phyloP scores from a whole-genome alignment of 202 grass and related monocot species.

The Bolboschoenoplectus hybrid region DNA sequence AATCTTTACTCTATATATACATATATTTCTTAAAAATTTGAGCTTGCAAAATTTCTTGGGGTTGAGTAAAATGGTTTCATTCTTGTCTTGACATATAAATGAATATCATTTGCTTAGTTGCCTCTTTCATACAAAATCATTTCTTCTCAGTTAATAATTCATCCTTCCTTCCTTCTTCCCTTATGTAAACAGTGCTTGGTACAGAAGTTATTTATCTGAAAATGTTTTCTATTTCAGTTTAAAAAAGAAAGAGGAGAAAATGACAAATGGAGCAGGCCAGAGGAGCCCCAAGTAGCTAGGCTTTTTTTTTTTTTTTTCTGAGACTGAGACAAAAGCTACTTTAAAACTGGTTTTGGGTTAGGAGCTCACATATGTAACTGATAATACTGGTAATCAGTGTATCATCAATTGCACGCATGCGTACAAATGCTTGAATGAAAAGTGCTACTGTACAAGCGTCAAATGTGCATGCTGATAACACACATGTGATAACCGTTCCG shows the following conservation, averaged over 20 bases:
- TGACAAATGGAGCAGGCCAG: constrained; percentile 28
- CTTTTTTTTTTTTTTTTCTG: constrained; percentile 3
- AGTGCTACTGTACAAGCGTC: constrained; percentile 21
- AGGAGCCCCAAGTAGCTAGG: constrained; percentile 8
- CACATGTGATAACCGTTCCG: neutral
- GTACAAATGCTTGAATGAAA: constrained; percentile 17
- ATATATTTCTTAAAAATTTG: neutral
- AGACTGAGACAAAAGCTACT: constrained; percentile 3
- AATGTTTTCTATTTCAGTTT: neutral
- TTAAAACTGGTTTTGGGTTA: constrained; percentile 7
- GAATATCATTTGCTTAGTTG: neutral
- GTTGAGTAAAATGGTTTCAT: constrained; percentile 2
- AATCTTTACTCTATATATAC: neutral
- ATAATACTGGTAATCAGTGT: neutral
- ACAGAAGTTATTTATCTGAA: constrained; percentile 11
- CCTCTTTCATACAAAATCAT: neutral
- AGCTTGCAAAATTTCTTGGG: neutral
- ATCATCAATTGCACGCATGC: constrained; percentile 24
- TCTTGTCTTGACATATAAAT: neutral
- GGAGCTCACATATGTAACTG: neutral
- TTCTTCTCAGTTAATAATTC: neutral
- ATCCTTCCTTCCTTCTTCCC: neutral
- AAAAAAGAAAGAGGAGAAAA: neutral
- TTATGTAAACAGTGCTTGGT: neutral
- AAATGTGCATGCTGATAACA: neutral